phyloP scores from a whole-genome alignment of 2,329 filamentous ascomycete species.

The Stenocarpella maydis region DNA sequence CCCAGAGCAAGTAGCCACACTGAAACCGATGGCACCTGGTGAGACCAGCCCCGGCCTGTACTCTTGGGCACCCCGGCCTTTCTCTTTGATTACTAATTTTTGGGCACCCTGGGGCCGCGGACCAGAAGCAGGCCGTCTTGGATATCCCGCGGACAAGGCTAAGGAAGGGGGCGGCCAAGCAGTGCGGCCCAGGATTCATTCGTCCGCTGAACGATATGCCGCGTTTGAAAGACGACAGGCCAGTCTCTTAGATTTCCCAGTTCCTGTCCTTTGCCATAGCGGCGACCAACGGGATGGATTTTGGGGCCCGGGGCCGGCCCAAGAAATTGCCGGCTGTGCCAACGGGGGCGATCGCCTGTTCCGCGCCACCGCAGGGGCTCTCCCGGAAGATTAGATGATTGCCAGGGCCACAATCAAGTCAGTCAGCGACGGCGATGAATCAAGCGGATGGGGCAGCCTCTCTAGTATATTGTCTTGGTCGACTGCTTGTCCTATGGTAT shows the following conservation, averaged over 20 bases:
- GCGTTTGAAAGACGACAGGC: background rate
- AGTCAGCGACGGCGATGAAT: background rate
- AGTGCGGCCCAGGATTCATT: background rate
- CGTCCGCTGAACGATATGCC: background rate
- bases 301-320: background rate
- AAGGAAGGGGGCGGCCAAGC: background rate
- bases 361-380: slow-evolving; percentile 15
- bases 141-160: slow-evolving; percentile 1
- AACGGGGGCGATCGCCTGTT: slow-evolving; percentile 5
- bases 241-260: background rate
- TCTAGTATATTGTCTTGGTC: no score
- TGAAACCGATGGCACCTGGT: slow-evolving; percentile 24
- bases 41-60: slow-evolving; percentile 1
- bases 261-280: background rate
- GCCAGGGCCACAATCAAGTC: background rate
- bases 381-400: slow-evolving; percentile 15
- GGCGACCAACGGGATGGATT: slow-evolving; percentile 9
- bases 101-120: background rate
- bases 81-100: background rate
- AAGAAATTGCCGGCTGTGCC: slow-evolving; percentile 13
- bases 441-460: background rate
- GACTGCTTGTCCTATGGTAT: no score
- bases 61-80: background rate
- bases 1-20: slow-evolving; percentile 1
- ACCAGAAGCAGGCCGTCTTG: background rate